phyloP scores from a whole-genome alignment of 192 early-diverging fungal genomes.

The Coemansia sp. region DNA sequence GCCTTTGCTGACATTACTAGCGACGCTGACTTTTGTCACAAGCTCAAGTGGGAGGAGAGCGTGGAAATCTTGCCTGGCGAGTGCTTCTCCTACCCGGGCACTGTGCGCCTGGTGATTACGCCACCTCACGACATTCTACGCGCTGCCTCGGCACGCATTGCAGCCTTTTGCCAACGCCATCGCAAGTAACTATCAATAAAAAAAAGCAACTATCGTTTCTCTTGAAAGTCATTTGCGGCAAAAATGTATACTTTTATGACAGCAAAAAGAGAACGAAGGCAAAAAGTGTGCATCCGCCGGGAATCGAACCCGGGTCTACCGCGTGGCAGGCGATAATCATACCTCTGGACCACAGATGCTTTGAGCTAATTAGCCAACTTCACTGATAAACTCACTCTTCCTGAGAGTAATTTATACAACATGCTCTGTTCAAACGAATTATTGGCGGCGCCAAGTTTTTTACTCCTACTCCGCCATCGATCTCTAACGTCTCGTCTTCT shows the following conservation, averaged over 20 bases:
- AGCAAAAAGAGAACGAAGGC: no score
- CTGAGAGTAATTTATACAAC: no score
- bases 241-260: no score
- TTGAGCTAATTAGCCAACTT: no score
- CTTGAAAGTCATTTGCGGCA: no score
- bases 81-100: slow-evolving; percentile 80
- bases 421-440: no score
- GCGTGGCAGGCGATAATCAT: slow-evolving; percentile 73
- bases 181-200: slow-evolving; percentile 27
- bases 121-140: slow-evolving; percentile 72
- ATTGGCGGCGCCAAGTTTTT: no score
- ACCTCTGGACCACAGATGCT: slow-evolving; percentile 58
- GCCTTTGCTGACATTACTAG: slow-evolving; percentile 70
- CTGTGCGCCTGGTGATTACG: slow-evolving; percentile 77
- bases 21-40: slow-evolving; percentile 81
- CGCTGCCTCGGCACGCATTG: slow-evolving; percentile 73
- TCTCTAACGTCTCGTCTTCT: no score
- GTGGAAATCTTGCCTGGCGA: slow-evolving; percentile 83
- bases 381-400: no score
- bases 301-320: slow-evolving; percentile 79
- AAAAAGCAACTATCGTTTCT: neutral
- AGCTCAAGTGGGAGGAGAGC: slow-evolving; percentile 77
- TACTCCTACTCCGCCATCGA: no score
- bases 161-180: slow-evolving; percentile 75
- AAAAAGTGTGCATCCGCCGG: slow-evolving; percentile 55